Base-by-base conservation (phyloP, 345 rosid genomes). In the Chamaenerion angustifolium region DNA sequence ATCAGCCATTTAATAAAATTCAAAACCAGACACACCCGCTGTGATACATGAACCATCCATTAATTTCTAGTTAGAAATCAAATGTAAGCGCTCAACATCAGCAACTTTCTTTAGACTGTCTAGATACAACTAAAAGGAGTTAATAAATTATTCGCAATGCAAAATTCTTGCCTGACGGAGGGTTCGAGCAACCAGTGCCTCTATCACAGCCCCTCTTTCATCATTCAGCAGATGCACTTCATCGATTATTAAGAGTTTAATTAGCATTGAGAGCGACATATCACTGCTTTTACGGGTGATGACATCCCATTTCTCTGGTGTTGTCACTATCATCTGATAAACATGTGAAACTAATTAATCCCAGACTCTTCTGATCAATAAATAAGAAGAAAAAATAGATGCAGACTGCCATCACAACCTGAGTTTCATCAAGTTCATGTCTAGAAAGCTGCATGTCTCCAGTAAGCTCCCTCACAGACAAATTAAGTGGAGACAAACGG, bases 281-380 rank as follows among this genome's bases (percentile, higher is more conserved):
- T 90, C 98, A 52, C 98, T 90, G 79, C 94, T 90, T 70, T 90
- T 90, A 64, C 98, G 95, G 57, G 98, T 86, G 72, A 90, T 90
- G 60, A 90, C 98, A 83, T 90, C 98, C 98, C 98, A 90, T 71
- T 90, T 90, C 78, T 90, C 98, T 45, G 98, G 98, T 19, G 98
- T 90, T 57, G 98, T 90, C 61, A 90, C 98, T 61, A 90, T 90
- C 98, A 90, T 90, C 98, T 90, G 70, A 73, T 62, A 60, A 59
- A 47, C 53, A 56, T 15, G 45, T 19, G 57, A 42, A 12, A 43
- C 51, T 54, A 58, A 27, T 49, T 49, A 50, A 44, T 13, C 16
- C 42, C 49, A 16, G 35, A n/a, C 11, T 16, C 16, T 19, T 41
- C 18, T 49, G 35, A 49, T 13, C 25, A 14, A 54, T 53, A 51